Evolutionary conservation across 2,329 filamentous ascomycete genomes (phyloP), one percentile per base, ranked within the genome.

Genomic region (Diaporthe caulivora): DNA sequence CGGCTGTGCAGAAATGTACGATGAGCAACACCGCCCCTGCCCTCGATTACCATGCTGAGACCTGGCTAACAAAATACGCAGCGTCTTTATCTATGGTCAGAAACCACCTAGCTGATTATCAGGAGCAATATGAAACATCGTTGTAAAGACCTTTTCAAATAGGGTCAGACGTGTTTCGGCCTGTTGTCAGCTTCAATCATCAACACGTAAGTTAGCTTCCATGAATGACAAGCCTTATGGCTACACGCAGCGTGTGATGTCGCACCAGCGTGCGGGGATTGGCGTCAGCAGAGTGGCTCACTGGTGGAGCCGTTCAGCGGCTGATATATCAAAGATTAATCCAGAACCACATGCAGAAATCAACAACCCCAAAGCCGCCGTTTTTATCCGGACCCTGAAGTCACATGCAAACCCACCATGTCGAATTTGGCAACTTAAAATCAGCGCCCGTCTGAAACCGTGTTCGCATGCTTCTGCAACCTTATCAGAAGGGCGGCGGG

Each of bases 1-100:
- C n/a, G 71, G 64, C 37, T 70, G 44, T 42, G 60, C 64, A 37
- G 54, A 69, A 49, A 68, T 72, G 71, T 72, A 26, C 15, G 71
- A 47, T 18, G 4, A 17, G 47, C 26, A 47, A 18, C 47, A 51
- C 15, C 26, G 8, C 3, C 62, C 62, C 31, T 31, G 11, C 4
- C 21, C 24, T 26, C 29, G 29, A 1, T 18, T 0, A 7, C 24
- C 15, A 17, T 2, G 31, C 10, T 26, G 37, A 40, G n/a, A 40
- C 11, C 31, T 29, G 11, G 11, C 69, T 54, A 42, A 62, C 24
- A 21, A 2, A 29, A 8, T 21, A 18, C 7, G 24, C 11, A 71
- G 69, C 24, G 24, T 71, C 6, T 71, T 42, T 24, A 24, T 71
- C 13, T 62, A 62, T 34, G 69, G 55, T 24, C 69, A 54, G 21